These are phyloP conservation scores for Marchantia polymorpha DNA, from an alignment of 225 moss, liverwort and hornwort genomes.

Conservation along the genomic window DNA sequence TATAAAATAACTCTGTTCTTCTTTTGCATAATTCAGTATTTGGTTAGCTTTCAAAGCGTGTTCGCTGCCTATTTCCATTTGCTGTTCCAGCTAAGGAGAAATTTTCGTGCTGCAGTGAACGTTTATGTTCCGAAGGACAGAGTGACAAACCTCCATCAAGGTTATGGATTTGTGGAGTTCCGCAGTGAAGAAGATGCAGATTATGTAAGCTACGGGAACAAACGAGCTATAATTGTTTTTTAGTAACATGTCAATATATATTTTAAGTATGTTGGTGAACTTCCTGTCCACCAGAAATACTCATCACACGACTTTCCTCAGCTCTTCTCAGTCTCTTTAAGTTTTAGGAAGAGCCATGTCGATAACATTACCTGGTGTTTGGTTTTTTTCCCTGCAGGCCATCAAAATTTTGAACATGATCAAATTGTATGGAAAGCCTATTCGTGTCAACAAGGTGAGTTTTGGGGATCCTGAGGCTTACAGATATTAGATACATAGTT, in stretches of 20 bases:
- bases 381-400: conserved; percentile 37
- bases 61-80: not conserved
- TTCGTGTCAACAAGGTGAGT: conserved; percentile 91
- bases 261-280: not conserved
- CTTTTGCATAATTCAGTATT: not conserved
- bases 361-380: not conserved
- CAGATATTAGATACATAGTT: too few species aligned
- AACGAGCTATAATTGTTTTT: not conserved
- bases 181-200: conserved; percentile 99
- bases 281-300: not conserved
- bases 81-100: not conserved
- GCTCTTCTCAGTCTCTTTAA: not conserved
- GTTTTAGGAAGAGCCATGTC: not conserved
- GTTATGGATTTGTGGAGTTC: conserved; percentile 99
- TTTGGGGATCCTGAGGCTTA: not conserved
- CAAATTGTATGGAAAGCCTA: conserved; percentile 95
- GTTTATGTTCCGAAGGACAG: conserved; percentile 99
- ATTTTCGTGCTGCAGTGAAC: conserved; percentile 55
- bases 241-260: too few species aligned
- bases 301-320: not conserved
- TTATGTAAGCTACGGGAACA: conserved; percentile 55
- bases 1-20: not conserved
- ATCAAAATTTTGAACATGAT: conserved; percentile 96
- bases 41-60: not conserved
- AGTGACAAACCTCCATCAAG: conserved; percentile 98